A percentile compares a stretch with the other conserved stretches of the same genome.
Conservation (phyloP, 2,329 filamentous ascomycete species). For the Colletotrichum truncatum region DNA sequence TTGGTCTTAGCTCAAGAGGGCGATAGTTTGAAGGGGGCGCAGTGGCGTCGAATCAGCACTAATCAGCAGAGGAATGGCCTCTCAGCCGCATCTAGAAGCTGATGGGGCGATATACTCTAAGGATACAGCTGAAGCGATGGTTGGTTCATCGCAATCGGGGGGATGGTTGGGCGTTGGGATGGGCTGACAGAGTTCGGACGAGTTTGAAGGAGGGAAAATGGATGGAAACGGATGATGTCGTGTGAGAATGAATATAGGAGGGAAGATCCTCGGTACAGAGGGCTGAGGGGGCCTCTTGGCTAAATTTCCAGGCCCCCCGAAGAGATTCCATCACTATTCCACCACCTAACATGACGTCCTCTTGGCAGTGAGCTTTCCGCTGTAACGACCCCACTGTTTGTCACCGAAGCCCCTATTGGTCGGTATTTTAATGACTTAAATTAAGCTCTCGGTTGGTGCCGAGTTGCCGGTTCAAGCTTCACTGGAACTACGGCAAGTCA, state of each 20-base stretch:
- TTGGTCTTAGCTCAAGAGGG: neutral
- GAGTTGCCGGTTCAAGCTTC: constrained; percentile 16
- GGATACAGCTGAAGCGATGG: neutral
- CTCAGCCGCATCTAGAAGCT: constrained; percentile 19
- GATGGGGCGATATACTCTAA: neutral
- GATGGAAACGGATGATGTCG: neutral
- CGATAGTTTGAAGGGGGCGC: neutral
- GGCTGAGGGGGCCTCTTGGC: neutral
- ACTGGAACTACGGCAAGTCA: neutral
- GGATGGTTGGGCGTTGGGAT: neutral
- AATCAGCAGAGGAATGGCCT: neutral
- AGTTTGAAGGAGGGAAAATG: neutral
- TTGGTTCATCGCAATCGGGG: neutral
- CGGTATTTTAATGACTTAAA: neutral
- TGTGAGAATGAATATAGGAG: neutral
- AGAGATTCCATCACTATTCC: neutral
- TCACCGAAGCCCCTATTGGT: neutral
- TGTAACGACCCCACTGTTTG: neutral
- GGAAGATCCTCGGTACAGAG: constrained; percentile 8
- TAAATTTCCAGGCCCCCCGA: neutral
- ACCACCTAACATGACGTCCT: constrained; percentile 21
- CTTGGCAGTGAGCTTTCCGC: neutral
- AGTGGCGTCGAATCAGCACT: constrained; percentile 15
- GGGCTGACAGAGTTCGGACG: neutral
- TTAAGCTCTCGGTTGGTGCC: constrained; percentile 26